Conservation (phyloP, 768 basidiomycete genomes). For the Suillus americanus region DNA sequence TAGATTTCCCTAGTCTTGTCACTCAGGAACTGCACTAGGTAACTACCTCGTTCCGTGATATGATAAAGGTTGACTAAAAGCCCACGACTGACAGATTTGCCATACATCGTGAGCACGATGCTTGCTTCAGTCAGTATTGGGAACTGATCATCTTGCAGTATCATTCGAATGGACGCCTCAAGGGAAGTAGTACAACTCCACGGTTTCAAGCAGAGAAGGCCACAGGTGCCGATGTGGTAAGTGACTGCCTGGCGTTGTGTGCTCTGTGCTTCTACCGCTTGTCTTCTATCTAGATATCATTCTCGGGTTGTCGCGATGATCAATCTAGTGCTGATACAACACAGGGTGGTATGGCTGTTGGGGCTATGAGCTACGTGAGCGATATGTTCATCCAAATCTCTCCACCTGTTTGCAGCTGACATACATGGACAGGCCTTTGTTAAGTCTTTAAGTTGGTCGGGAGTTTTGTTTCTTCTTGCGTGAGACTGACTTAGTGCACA, state of each 20-base stretch:
- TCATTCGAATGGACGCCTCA: constrained; percentile 55
- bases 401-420: constrained; percentile 1
- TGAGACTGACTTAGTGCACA: constrained; percentile 14
- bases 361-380: constrained; percentile 79
- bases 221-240: constrained; percentile 72
- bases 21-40: constrained; percentile 51
- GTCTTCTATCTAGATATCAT: constrained; percentile 52
- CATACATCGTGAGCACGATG: constrained; percentile 25
- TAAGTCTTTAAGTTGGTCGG: constrained; percentile 41
- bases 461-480: neutral
- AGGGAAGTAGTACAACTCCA: constrained; percentile 40
- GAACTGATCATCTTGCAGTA: constrained; percentile 39
- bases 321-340: constrained; percentile 76
- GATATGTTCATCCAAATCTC: neutral
- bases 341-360: constrained; percentile 61
- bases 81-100: constrained; percentile 18
- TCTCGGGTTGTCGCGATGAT: constrained; percentile 68
- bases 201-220: constrained; percentile 37
- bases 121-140: neutral
- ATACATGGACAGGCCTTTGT: constrained; percentile 56
- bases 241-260: constrained; percentile 12
- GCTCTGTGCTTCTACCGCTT: neutral
- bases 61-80: neutral
- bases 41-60: neutral
- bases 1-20: constrained; percentile 37